A percentile compares a stretch with the other conserved stretches of the same genome.
Evolutionary conservation across 1,284 basidiomycete species (phyloP).

Genomic region (Cryptococcus neoformans): DNA sequence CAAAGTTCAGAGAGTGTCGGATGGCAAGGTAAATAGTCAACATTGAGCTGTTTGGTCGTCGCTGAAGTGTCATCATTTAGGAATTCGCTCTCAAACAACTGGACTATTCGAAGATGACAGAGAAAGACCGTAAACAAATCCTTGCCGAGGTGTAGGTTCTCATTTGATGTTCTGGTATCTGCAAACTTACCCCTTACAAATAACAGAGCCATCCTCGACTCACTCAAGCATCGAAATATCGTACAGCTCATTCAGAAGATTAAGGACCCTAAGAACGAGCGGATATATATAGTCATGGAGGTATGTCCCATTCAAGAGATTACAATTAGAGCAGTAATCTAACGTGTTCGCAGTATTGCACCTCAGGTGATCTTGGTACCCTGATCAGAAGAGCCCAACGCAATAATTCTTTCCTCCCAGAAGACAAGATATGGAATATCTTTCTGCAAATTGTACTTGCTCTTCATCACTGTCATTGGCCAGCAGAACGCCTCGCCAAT

Average conservation of each 20-base stretch:
- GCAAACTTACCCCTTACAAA: neutral
- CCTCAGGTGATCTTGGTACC: slow-evolving; percentile 84
- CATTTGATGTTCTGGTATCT: neutral
- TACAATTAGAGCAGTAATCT: slow-evolving; percentile 2
- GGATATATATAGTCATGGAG: slow-evolving; percentile 94
- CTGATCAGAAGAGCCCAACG: slow-evolving; percentile 62
- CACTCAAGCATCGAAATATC: slow-evolving; percentile 89
- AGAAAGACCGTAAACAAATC: slow-evolving; percentile 89
- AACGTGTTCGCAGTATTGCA: slow-evolving; percentile 62
- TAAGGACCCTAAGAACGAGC: slow-evolving; percentile 84
- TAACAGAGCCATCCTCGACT: slow-evolving; percentile 87
- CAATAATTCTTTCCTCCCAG: slow-evolving; percentile 64
- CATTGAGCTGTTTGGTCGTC: neutral
- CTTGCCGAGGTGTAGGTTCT: slow-evolving; percentile 89
- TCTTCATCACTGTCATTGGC: slow-evolving; percentile 79
- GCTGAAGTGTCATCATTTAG: slow-evolving; percentile 46
- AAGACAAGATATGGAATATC: slow-evolving; percentile 93
- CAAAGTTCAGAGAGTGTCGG: slow-evolving; percentile 79
- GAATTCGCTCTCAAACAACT: slow-evolving; percentile 91
- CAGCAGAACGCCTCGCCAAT: slow-evolving; percentile 33
- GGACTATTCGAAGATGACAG: slow-evolving; percentile 91
- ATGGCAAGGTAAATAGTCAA: slow-evolving; percentile 68
- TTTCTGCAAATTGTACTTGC: slow-evolving; percentile 91
- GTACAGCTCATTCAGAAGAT: slow-evolving; percentile 60
- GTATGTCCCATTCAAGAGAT: slow-evolving; percentile 25